Base-by-base conservation (phyloP, 2,329 filamentous ascomycete species). In the Emericellopsis atlantica region DNA sequence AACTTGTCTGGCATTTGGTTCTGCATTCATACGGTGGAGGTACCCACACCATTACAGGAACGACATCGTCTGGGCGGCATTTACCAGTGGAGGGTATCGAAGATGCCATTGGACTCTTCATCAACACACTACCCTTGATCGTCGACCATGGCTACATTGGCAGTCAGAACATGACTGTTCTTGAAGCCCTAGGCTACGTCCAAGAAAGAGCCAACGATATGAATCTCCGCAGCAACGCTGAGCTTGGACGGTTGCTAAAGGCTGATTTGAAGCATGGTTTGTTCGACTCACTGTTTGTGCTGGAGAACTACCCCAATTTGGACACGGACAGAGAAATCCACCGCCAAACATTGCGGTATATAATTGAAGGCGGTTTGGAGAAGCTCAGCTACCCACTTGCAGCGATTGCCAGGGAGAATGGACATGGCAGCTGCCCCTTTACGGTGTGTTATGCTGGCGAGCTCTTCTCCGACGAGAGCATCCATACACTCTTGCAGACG, bases 301-400 rank as follows among this genome's bases (percentile, higher is more conserved):
- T 40, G 3, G 38, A 40, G 26, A 40, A 40, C 24, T 40, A 40
- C 23, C 38, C 38, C 7, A 40, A 40, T 33, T 24, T 40, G 7
- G 38, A 40, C 26, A 40, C 38, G 10, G 16, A 40, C 24, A 22
- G 38, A 12, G 26, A 32, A 12, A 6, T 10, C 6, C 38, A 40
- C 14, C 24, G 32, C 14, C 9, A 40, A n/a, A 8, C 22, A 26
- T 26, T 40, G 24, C 16, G 35, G 32, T 40, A 36, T n/a, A 26
- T 2, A 4, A 29, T 40, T 32, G 16, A 40, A 18, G 39, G 39
- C 16, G 39, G 39, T 4, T 26, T 32, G 5, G 39, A 40, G 16
- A 40, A 40, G 33, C 39, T 40, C 14, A 40, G 40, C 14, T 36
- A 37, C 6, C 39, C 40, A 23, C 39, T 44, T 4, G 43, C 37